Conservation (phyloP, 2,329 filamentous ascomycete species). For the Sclerotinia sclerotiorum region DNA sequence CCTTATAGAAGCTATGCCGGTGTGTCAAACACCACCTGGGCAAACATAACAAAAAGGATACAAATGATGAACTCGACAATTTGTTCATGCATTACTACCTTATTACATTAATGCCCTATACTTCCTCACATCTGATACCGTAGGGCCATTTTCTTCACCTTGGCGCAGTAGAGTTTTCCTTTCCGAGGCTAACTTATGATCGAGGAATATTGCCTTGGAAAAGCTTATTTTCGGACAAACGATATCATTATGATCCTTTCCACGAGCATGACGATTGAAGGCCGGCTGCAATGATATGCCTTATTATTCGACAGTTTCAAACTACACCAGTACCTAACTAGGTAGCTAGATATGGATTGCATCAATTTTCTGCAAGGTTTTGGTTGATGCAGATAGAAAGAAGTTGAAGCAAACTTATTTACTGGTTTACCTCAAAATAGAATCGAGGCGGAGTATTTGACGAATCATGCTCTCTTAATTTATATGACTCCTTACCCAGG, state of each 20-base stretch:
- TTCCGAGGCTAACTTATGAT: neutral
- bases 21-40: neutral
- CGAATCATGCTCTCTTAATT: neutral
- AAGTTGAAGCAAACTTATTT: constrained; percentile 3
- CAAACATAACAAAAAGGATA: neutral
- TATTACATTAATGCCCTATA: neutral
- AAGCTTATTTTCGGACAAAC: constrained; percentile 1
- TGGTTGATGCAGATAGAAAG: neutral
- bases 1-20: too few relatives aligned
- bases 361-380: constrained; percentile 6
- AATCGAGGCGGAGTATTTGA: constrained; percentile 9
- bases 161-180: neutral
- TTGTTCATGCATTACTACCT: constrained; percentile 4
- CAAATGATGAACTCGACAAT: neutral
- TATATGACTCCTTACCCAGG: neutral
- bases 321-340: neutral
- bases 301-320: neutral
- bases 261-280: neutral
- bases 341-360: neutral
- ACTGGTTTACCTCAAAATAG: neutral
- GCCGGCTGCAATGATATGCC: neutral
- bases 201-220: neutral
- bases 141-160: too few relatives aligned
- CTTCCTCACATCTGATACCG: neutral
- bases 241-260: neutral